Evolutionary conservation across 495 filamentous ascomycete genomes (phyloP).

Genomic region (Aspergillus baeticus): DNA sequence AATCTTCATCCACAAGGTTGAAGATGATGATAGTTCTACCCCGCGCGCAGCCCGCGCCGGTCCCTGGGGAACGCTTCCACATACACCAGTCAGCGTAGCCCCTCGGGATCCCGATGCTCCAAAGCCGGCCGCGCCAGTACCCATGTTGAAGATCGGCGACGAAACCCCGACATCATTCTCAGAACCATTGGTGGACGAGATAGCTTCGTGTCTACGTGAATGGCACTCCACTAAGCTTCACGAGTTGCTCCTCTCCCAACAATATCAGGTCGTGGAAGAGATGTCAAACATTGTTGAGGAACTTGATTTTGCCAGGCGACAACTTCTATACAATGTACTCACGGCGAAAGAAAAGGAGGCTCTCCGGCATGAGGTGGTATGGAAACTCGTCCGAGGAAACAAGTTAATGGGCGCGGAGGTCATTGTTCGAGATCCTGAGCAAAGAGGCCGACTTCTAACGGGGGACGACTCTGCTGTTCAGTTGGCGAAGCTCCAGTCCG

Average conservation of each 20-base stretch:
- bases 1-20: conserved; percentile 39
- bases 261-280: conserved; percentile 78
- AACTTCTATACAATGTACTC: conserved; percentile 89
- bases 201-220: conserved; percentile 91
- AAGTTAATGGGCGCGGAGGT: conserved; percentile 89
- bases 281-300: conserved; percentile 75
- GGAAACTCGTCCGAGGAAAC: conserved; percentile 91
- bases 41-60: conserved; percentile 28
- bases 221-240: conserved; percentile 98
- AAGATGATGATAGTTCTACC: conserved; percentile 32
- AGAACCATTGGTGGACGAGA: conserved; percentile 95
- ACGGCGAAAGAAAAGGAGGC: conserved; percentile 75
- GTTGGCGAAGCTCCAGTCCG: conserved; percentile 84
- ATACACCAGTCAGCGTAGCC: conserved; percentile 34
- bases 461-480: conserved; percentile 92
- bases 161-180: conserved; percentile 85
- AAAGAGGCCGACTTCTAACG: conserved; percentile 81
- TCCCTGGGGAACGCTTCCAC: conserved; percentile 30
- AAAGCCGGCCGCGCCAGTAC: conserved; percentile 87
- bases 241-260: conserved; percentile 78
- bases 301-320: conserved; percentile 78
- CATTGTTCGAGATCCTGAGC: conserved; percentile 84
- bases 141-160: conserved; percentile 95
- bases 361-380: conserved; percentile 83
- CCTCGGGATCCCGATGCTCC: conserved; percentile 56